Base-by-base conservation (phyloP, 164 flowering plant genomes). In the Santalum album region DNA sequence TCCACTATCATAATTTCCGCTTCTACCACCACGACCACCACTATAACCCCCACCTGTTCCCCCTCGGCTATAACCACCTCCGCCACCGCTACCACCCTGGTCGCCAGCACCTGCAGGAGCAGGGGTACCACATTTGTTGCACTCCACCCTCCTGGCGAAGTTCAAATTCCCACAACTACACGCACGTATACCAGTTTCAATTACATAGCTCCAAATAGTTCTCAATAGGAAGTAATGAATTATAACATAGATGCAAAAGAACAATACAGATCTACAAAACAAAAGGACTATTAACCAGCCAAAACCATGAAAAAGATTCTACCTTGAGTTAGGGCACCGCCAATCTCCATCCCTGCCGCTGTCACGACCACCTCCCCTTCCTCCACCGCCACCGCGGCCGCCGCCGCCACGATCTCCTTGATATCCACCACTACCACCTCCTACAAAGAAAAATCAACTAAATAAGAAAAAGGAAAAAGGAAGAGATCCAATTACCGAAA, bases 131-230 rank as follows among this genome's bases (percentile, higher is more conserved):
- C 99, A 94, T 65, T 90, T 90, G 73, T 94, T 94, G 69, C 99
- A 94, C 67, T 86, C 91, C 15, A 51, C 53, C 71, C 99, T 75
- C 67, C 92, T 80, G 3, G 96, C 96, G 71, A 94, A 94, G 68
- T 94, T 94, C 73, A 78, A 26, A 69, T 94, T 94, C 49, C 95
- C 99, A 72, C 97, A 90, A 49, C 99, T 94, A 69, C 72, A 81
- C 29, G 49, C 39, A 68, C 25, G 67, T 10, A 67, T 15, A 58
- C 40, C 47, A 59, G 29, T 45, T 59, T 59, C 66, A 70, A 60
- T 29, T 43, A 55, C 46, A 51, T 38, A 48, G 25, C 14, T 11
- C 22, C 0, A 51, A 2, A 27, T 34, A 46, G 22, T 15, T 46
- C 9, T 22, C 43, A 43, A 43, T 16, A 43, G 6, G 5, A 3